Evolutionary conservation across 2,329 filamentous ascomycete genomes (phyloP).

Genomic region (Cladosporium sp.): DNA sequence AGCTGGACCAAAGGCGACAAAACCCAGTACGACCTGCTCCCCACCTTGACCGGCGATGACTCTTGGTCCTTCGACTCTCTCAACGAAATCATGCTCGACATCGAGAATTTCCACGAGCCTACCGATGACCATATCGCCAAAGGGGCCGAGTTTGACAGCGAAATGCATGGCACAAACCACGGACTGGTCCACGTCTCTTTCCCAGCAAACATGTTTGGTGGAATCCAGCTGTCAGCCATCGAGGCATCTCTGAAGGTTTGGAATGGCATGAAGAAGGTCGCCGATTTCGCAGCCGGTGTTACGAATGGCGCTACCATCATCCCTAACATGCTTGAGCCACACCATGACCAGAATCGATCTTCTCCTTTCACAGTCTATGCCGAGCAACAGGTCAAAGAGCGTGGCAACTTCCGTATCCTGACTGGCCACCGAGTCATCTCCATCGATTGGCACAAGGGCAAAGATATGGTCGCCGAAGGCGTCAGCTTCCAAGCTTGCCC

Average conservation of each 20-base stretch:
- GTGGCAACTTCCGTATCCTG: constrained; percentile 23
- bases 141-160: constrained; percentile 19
- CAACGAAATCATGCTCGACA: constrained; percentile 24
- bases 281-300: constrained; percentile 23
- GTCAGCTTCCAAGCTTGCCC: constrained; percentile 19
- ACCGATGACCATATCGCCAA: constrained; percentile 15
- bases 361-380: constrained; percentile 25
- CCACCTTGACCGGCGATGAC: constrained; percentile 24
- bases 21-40: constrained; percentile 26
- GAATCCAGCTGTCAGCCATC: constrained; percentile 22
- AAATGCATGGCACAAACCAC: constrained; percentile 16
- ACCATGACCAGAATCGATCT: constrained; percentile 23
- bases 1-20: constrained; percentile 27
- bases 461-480: constrained; percentile 17
- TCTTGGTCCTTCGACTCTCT: constrained; percentile 23
- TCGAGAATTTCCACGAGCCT: constrained; percentile 24
- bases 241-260: constrained; percentile 21
- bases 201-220: constrained; percentile 21
- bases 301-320: constrained; percentile 24
- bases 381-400: constrained; percentile 18
- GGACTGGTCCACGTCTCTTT: constrained; percentile 24
- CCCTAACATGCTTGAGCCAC: constrained; percentile 23
- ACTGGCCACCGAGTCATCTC: constrained; percentile 25
- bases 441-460: constrained; percentile 18
- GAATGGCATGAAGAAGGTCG: constrained; percentile 17